Base-by-base conservation (phyloP, 495 filamentous ascomycete species). In the Neurospora sp. region DNA sequence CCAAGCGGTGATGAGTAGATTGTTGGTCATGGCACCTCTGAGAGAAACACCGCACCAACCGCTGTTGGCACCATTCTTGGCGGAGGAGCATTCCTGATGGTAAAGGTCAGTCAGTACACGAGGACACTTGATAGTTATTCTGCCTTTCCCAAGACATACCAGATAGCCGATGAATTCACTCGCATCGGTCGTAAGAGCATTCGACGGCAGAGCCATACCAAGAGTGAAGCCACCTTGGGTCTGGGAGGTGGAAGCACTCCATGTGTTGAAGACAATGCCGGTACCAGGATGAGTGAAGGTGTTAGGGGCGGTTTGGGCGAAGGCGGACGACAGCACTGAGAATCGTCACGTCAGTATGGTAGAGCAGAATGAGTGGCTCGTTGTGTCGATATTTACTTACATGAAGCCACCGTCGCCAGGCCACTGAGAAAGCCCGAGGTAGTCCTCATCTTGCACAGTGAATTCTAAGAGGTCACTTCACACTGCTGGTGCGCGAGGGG, bases 21-120 rank as follows among this genome's bases (percentile, higher is more conserved):
- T 81, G 75, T 87, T 85, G 20, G 87, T 87, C 89, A 91, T 91
- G 53, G 81, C 80, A 22, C 87, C 78, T 40, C 82, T 84, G 69
- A 86, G 83, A 14, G 84, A 87, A 68, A 91, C 75, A 75, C 89
- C 89, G 75, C 87, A 85, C 87, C 88, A 91, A 59, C 88, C 88
- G 44, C 69, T 76, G 38, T 72, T 76, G 69, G 70, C 48, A 27
- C 61, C 59, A 70, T 80, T 77, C 12, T 75, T 77, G 12, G 16
- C 48, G 69, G 76, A 73, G 9, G 78, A 71, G 70, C 80, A 82
- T 76, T 80, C 48, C 80, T 81, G 70, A 22, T 31, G 27, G 14
- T 39, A 16, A 16, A 2, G 69, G 75, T 80, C 16, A 80, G 75
- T 80, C 16, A 80, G 72, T 69, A 72, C 45, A 9, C 38, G 20